Base-by-base conservation (phyloP, 2,329 filamentous ascomycete species). In the Alternaria arbusti region DNA sequence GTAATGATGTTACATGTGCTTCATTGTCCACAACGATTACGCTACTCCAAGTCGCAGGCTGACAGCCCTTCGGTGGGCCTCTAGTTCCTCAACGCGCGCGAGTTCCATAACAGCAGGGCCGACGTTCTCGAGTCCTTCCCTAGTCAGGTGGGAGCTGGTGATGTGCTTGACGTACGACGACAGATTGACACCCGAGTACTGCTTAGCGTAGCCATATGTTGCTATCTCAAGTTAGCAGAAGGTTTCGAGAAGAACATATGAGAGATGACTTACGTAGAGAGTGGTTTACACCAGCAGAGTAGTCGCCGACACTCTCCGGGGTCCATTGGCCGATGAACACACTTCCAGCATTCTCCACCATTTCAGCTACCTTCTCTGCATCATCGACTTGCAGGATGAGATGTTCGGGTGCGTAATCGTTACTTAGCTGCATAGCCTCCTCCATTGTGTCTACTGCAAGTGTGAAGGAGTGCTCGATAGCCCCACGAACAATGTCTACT, bases 161-260 rank as follows among this genome's bases (percentile, higher is more conserved):
- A 99, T 97, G 85, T 98, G 94, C 84, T 99, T 99, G 79, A 97
- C 88, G 82, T 97, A 99, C 3, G 95, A 98, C 30, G 89, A 93
- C 6, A 99, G 87, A 80, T 97, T 99, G 76, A 99, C 96, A 56
- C 96, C 96, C 6, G 94, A 97, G 84, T 99, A 99, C 81, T 99
- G 96, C 83, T 97, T 97, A 52, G 96, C 96, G 75, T 97, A 99
- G 44, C 96, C 96, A 77, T 98, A 99, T 0, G 96, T 99, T 56
- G 96, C 94, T 97, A n/a, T 36, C 9, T 3, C 23, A 55, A 11
- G 25, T 63, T 54, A 63, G 55, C 26, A 25, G 15, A 5, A 28
- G 13, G 22, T 17, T 0, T 20, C 22, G 43, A 25, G 46, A 26
- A 36, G 50, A 32, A 23, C 15, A 5, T 32, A 11, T 3, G 1